Evolutionary conservation across 2,329 filamentous ascomycete species (phyloP).

Genomic region (Neurospora crassa): DNA sequence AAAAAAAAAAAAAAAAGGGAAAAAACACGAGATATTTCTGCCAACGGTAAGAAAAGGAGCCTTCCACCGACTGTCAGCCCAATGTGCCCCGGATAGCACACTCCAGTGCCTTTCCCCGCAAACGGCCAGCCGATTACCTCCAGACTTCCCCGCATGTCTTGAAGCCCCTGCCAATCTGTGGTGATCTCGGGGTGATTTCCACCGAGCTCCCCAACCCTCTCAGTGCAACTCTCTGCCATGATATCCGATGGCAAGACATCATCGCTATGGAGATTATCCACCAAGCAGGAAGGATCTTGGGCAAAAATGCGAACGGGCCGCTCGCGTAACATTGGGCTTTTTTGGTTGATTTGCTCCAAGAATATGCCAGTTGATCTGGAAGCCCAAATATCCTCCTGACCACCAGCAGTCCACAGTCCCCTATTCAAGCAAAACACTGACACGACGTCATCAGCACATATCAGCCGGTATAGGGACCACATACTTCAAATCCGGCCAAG

Average conservation of each 20-base stretch:
- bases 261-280: not conserved
- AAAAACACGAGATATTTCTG: not conserved
- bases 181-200: not conserved
- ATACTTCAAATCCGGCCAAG: conserved; percentile 5
- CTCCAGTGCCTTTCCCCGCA: not conserved
- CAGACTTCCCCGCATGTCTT: not conserved
- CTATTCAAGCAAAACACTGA: not conserved
- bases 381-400: not conserved
- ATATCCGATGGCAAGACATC: not conserved
- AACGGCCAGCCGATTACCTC: not conserved
- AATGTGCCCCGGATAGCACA: not conserved
- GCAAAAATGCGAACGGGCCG: not conserved
- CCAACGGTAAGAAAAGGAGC: not conserved
- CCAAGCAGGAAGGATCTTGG: not conserved
- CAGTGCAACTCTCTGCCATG: not conserved
- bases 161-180: not conserved
- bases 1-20: too few species aligned
- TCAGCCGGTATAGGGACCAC: not conserved
- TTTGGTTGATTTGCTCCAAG: not conserved
- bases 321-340: not conserved
- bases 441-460: not conserved
- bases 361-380: not conserved
- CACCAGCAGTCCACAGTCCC: not conserved
- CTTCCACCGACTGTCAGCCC: not conserved
- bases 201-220: not conserved